These are phyloP conservation scores for Beauveria rudraprayagi DNA, from an alignment of 2,329 filamentous ascomycete species.

Conservation along the genomic window DNA sequence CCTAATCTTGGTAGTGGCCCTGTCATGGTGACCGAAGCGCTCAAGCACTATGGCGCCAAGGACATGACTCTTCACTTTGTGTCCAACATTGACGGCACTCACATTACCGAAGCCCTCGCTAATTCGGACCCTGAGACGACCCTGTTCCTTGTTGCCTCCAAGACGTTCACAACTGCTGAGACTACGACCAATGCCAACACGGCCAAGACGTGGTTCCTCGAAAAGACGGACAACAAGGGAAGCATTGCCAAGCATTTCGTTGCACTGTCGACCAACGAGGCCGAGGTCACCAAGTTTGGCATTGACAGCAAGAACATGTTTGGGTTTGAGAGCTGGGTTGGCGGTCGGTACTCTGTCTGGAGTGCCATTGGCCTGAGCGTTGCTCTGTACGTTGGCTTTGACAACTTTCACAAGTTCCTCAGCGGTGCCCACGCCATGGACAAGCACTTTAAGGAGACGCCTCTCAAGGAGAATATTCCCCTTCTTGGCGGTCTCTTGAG, in stretches of 20 bases:
- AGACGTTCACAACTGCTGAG: constrained; percentile 99
- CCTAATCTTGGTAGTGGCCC: constrained; percentile 58
- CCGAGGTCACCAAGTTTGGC: constrained; percentile 94
- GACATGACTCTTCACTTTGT: constrained; percentile 93
- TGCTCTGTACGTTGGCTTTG: constrained; percentile 87
- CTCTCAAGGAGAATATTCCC: constrained; percentile 91
- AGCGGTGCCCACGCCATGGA: constrained; percentile 95
- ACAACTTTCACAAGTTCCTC: constrained; percentile 96
- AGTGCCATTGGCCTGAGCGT: constrained; percentile 95
- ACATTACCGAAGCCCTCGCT: constrained; percentile 88
- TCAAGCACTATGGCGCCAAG: constrained; percentile 86
- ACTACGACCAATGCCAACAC: constrained; percentile 96
- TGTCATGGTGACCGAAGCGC: constrained; percentile 96
- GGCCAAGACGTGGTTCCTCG: constrained; percentile 93
- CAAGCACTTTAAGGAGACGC: constrained; percentile 89
- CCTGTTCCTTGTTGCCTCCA: constrained; percentile 97
- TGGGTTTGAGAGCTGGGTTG: constrained; percentile 97
- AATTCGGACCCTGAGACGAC: constrained; percentile 92
- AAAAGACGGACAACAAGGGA: constrained; percentile 65
- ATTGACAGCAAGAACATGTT: constrained; percentile 99
- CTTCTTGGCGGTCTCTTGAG: constrained; percentile 85
- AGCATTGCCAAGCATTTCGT: constrained; percentile 99
- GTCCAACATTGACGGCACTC: constrained; percentile 98
- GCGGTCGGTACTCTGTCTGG: constrained; percentile 97
- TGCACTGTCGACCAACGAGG: constrained; percentile 90